Evolutionary conservation across 1,284 basidiomycete species (phyloP), one percentile per base, ranked within the genome.

Genomic region (Trametes versicolor): DNA sequence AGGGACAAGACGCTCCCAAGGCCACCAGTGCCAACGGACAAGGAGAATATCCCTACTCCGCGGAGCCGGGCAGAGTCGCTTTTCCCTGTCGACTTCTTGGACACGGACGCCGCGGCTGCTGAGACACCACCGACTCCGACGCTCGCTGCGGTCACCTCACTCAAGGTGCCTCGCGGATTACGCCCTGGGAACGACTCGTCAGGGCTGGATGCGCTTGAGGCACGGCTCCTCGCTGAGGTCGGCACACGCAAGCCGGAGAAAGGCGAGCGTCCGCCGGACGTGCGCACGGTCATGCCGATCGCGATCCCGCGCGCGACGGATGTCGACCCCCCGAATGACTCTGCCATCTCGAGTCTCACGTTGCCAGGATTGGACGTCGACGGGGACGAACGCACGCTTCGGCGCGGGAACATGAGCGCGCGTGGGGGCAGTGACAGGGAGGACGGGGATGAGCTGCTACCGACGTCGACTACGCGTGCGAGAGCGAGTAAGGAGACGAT

Each of bases 301-400:
- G 74, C 78, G 23, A 87, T 85, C 49, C 79, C 61, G 74, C 76
- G 37, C 21, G 67, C 64, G 13, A 65, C 65, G 48, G 72, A 67
- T 19, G 65, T 63, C 10, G 86, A 85, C 58, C 81, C 83, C 13
- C 76, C 84, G 64, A 85, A 89, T 63, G 90, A 92, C 70, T 90
- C 87, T 52, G 90, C 88, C 29, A 92, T 92, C 55, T 92, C 90
- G 47, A 92, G 90, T 72, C 75, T 92, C 67, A 89, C 89, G 15
- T 80, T 92, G n/a, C 87, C 87, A 2, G 86, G 86, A 58, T 29
- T 69, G 2, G 68, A 64, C 51, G 27, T 63, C 25, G 75, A 71
- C 12, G 69, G 62, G 39, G 74, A 77, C 25, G 73, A 69, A 62
- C 70, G 64, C 60, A 71, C 72, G 50, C 65, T 71, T 1, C 64